Conservation (phyloP, 345 rosid species). For the Linum lewisii region DNA sequence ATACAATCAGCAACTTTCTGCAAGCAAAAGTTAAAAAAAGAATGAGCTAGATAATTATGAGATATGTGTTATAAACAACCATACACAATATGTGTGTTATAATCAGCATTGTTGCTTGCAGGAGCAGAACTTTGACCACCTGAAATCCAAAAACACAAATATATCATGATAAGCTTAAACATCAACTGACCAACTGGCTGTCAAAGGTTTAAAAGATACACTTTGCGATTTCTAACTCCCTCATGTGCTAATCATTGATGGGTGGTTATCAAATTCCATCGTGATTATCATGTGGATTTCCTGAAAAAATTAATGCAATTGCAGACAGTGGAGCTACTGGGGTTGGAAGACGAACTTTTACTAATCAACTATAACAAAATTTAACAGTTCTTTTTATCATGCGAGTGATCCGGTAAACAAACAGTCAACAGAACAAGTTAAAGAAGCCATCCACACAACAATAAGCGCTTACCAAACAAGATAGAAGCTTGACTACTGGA, state of each 20-base stretch:
- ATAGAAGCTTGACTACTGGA: constrained; percentile 24
- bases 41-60: constrained; percentile 3
- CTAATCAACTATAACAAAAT: too few relatives aligned
- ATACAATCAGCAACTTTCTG: constrained; percentile 62
- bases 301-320: too few relatives aligned
- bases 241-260: too few relatives aligned
- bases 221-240: too few relatives aligned
- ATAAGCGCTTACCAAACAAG: constrained; percentile 32
- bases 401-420: not conserved
- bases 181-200: constrained; percentile 1
- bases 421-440: too few relatives aligned
- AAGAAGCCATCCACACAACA: not conserved
- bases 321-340: too few relatives aligned
- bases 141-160: constrained; percentile 16
- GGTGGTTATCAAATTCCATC: not conserved
- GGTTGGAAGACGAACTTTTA: too few relatives aligned
- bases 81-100: not conserved
- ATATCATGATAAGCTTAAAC: constrained; percentile 10
- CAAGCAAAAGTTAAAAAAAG: constrained; percentile 22
- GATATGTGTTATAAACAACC: not conserved
- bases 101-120: constrained; percentile 23
- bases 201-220: not conserved
- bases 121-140: constrained; percentile 32
- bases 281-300: too few relatives aligned
- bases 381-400: too few relatives aligned